These are phyloP conservation scores for Euryodendron excelsum DNA, from an alignment of 148 eudicot species.

Conservation along the genomic window DNA sequence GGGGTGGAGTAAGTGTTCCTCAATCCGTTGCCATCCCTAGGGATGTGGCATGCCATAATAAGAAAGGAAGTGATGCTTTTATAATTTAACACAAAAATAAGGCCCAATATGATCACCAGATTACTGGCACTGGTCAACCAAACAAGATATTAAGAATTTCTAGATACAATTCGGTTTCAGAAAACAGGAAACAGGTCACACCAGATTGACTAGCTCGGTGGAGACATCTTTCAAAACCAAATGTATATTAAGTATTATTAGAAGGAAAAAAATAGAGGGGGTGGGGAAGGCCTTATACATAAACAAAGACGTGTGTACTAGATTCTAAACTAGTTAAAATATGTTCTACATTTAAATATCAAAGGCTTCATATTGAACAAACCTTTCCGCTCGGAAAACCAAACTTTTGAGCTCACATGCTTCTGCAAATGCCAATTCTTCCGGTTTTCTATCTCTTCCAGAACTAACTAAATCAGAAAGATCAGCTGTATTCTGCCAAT, in stretches of 20 bases:
- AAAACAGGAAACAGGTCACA: constrained; percentile 7
- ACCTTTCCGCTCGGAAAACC: constrained; percentile 89
- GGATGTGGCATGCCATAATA: not conserved
- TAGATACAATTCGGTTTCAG: not conserved
- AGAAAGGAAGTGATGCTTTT: not conserved
- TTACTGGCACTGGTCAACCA: not conserved
- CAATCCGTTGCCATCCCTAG: too few relatives aligned
- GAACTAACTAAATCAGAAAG: constrained; percentile 89
- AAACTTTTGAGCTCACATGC: constrained; percentile 69
- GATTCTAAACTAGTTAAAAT: not conserved
- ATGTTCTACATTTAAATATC: not conserved
- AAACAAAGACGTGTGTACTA: not conserved
- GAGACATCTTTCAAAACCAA: not conserved
- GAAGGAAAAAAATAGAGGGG: too few relatives aligned
- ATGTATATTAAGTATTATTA: not conserved
- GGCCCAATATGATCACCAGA: not conserved
- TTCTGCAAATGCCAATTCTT: constrained; percentile 69
- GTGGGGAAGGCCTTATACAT: not conserved
- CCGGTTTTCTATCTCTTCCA: constrained; percentile 86
- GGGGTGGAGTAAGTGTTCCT: too few relatives aligned
- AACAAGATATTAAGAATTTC: constrained; percentile 2
- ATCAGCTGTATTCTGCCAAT: constrained; percentile 74
- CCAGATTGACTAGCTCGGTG: constrained; percentile 3
- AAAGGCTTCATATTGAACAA: constrained; percentile 14
- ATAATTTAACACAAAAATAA: not conserved